Evolutionary conservation across 2,329 filamentous ascomycete genomes (phyloP).

Genomic region (Alternaria sp.): DNA sequence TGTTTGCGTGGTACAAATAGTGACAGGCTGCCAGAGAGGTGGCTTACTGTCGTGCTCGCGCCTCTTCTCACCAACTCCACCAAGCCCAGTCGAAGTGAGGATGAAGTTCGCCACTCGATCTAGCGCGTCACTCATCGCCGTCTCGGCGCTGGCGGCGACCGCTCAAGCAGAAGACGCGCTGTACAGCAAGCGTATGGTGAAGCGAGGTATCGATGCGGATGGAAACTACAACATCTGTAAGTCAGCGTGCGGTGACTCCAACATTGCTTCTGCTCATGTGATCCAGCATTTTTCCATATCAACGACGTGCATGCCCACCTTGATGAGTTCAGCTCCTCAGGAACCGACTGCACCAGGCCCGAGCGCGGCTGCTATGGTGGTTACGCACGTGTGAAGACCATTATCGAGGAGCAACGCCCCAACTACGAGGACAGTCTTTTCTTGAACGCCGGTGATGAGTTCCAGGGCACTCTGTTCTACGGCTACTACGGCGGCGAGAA

Average conservation of each 20-base stretch:
- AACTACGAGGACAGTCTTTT: constrained; percentile 66
- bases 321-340: constrained; percentile 66
- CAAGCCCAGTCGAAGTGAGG: not conserved
- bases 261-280: not conserved
- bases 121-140: constrained; percentile 22
- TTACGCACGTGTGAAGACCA: constrained; percentile 68
- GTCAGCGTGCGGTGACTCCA: not conserved
- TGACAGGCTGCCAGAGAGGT: not conserved
- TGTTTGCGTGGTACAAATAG: constrained; percentile 20
- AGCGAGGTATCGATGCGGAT: constrained; percentile 40
- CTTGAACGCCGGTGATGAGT: constrained; percentile 72
- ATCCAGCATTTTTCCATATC: constrained; percentile 68
- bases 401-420: constrained; percentile 63
- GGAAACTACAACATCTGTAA: constrained; percentile 47
- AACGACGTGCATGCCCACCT: constrained; percentile 73
- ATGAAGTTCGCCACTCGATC: constrained; percentile 31
- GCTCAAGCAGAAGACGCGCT: constrained; percentile 37
- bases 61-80: not conserved
- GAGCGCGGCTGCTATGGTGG: constrained; percentile 67
- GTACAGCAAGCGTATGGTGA: constrained; percentile 36
- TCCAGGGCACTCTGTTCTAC: constrained; percentile 73
- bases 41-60: constrained; percentile 4
- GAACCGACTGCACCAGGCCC: constrained; percentile 66
- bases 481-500: constrained; percentile 71
- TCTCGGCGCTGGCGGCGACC: constrained; percentile 25